phyloP scores from a whole-genome alignment of 1,284 basidiomycete genomes.

The Termitomyces sp. region DNA sequence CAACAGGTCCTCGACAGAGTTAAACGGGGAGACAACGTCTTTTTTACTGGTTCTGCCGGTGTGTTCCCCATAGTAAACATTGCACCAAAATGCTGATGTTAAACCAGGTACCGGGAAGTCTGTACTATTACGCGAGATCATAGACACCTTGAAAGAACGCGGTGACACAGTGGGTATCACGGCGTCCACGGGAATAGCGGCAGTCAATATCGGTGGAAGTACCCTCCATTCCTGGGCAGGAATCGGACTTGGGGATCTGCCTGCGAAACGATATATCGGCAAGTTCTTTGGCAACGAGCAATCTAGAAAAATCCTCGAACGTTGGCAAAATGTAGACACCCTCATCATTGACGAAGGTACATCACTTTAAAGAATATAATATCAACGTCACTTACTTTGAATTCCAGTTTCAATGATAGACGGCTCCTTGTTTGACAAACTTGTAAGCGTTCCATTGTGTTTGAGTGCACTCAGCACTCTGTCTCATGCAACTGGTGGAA shows the following conservation, averaged over 20 bases:
- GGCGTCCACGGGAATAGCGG: constrained; percentile 89
- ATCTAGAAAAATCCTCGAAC: constrained; percentile 59
- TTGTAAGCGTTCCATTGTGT: constrained; percentile 34
- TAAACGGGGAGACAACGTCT: constrained; percentile 36
- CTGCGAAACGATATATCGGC: constrained; percentile 48
- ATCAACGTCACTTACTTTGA: constrained; percentile 22
- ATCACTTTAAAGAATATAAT: background rate
- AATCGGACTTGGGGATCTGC: constrained; percentile 75
- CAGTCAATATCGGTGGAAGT: constrained; percentile 83
- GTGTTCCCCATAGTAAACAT: constrained; percentile 11
- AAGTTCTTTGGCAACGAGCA: constrained; percentile 50
- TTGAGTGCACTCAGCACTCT: background rate
- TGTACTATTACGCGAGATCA: constrained; percentile 84
- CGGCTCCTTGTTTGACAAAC: constrained; percentile 80
- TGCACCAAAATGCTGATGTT: background rate
- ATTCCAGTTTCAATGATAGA: constrained; percentile 85
- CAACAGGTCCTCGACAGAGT: constrained; percentile 30
- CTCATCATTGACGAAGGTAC: constrained; percentile 90
- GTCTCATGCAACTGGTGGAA: background rate
- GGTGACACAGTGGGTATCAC: constrained; percentile 74
- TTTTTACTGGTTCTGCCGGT: constrained; percentile 85
- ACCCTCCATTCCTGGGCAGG: constrained; percentile 91
- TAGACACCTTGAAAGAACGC: constrained; percentile 46
- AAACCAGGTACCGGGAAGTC: constrained; percentile 53
- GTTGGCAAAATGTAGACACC: constrained; percentile 75